phyloP scores from a whole-genome alignment of 805 yeast genomes.

The Sporopachydermia lactativora region DNA sequence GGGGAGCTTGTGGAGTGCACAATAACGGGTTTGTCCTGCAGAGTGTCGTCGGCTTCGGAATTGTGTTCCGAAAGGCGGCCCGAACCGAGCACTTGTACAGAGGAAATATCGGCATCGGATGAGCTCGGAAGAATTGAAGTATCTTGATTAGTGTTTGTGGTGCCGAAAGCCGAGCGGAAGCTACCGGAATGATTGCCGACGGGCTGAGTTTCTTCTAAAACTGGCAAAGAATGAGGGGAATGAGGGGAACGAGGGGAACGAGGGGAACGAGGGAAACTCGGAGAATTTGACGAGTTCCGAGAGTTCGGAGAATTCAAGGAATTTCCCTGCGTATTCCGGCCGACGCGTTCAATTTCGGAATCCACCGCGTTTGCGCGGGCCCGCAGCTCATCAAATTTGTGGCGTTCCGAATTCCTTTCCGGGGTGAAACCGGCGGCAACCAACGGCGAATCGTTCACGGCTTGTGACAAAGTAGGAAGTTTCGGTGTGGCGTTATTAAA shows the following conservation, averaged over 20 bases:
- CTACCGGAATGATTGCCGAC: background rate
- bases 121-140: too few species aligned
- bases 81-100: too few species aligned
- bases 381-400: conserved; percentile 4
- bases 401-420: conserved; percentile 11
- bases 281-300: conserved; percentile 17
- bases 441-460: background rate
- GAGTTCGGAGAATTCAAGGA: conserved; percentile 12
- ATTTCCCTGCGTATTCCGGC: too few species aligned
- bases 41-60: too few species aligned
- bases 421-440: too few species aligned
- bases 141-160: too few species aligned
- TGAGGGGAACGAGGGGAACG: conserved; percentile 6
- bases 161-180: too few species aligned
- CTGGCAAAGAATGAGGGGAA: too few species aligned
- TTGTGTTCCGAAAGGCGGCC: too few species aligned
- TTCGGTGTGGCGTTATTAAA: background rate
- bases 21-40: background rate
- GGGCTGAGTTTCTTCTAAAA: too few species aligned
- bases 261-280: conserved; percentile 7
- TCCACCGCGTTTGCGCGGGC: background rate
- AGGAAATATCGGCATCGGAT: too few species aligned
- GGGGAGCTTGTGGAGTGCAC: background rate
- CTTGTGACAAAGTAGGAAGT: background rate
- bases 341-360: too few species aligned